Conservation (phyloP, 306 rosid genomes). For the Vigna unguiculata region DNA sequence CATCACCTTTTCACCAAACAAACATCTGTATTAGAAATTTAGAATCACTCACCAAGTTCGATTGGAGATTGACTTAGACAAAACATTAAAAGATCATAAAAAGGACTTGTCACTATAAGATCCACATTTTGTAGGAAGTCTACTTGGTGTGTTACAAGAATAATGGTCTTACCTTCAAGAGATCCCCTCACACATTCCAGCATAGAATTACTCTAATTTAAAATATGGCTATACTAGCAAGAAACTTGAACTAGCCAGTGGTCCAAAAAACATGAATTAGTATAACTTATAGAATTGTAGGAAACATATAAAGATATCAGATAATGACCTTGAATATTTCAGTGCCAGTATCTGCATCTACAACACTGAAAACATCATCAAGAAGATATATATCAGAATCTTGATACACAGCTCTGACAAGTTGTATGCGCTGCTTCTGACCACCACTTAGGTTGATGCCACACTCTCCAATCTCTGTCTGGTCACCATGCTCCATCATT, state of each 20-base stretch:
- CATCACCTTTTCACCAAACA: constrained; percentile 70
- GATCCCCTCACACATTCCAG: constrained; percentile 95
- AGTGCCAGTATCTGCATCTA: constrained; percentile 97
- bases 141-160: constrained; percentile 98
- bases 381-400: constrained; percentile 90
- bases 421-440: constrained; percentile 95
- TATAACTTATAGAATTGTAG: not conserved
- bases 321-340: constrained; percentile 82
- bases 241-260: too few relatives aligned
- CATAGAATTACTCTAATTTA: not conserved
- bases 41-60: constrained; percentile 22
- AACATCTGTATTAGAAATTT: constrained; percentile 10
- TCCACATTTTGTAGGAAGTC: constrained; percentile 94
- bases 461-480: constrained; percentile 97
- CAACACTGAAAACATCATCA: constrained; percentile 96
- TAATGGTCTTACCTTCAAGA: constrained; percentile 77
- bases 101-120: constrained; percentile 67
- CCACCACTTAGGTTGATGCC: constrained; percentile 99
- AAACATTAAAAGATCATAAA: not conserved
- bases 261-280: too few relatives aligned
- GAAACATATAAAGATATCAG: constrained; percentile 6
- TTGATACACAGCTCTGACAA: constrained; percentile 93
- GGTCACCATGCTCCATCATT: constrained; percentile 94
- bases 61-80: not conserved
- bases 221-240: constrained; percentile 6